Evolutionary conservation across 2,329 filamentous ascomycete species (phyloP), one percentile per base, ranked within the genome.

Genomic region (Colletotrichum graminicola): DNA sequence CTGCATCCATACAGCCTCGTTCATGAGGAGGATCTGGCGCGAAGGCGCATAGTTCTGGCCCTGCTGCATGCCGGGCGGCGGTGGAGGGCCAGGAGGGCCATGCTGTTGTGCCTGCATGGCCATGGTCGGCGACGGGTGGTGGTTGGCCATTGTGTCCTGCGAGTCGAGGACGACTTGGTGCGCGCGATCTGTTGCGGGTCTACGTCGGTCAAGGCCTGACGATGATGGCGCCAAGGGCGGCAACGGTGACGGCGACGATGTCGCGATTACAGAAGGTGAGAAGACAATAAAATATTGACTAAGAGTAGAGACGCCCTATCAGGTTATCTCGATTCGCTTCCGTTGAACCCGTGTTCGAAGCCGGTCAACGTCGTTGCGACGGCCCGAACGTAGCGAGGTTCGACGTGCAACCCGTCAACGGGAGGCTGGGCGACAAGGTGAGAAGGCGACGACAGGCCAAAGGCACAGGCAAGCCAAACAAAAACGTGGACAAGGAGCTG

Each of bases 1-100:
- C 80, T 96, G 93, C 78, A 97, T 88, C 95, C 95, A 98, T 66
- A 97, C 91, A 60, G 88, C 87, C 83, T 98, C 95, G 77, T 97
- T 98, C 78, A 95, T 88, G 8, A 89, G 85, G 7, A 90, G 87
- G 64, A 97, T 89, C 79, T 94, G 92, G 76, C 95, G 92, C 76
- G 92, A 90, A 29, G 93, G 88, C 61, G 88, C 85, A 76, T 89
- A 89, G 75, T 90, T 88, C 59, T 81, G 84, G 59, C 82, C 84
- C 72, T 86, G 87, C 76, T 88, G 80, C 73, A 84, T 80, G 77
- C 88, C 80, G 82, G 90, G 78, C 82, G 88, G 78, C 73, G 85
- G 85, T 73, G 90, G 89, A 72, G 87, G 88, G 26, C 88, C 87
- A 75, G 92, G 89, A 69, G 90, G 90, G 64, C 88, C 89, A 83